Base-by-base conservation (phyloP, 345 rosid genomes). In the Pugionium cornutum region DNA sequence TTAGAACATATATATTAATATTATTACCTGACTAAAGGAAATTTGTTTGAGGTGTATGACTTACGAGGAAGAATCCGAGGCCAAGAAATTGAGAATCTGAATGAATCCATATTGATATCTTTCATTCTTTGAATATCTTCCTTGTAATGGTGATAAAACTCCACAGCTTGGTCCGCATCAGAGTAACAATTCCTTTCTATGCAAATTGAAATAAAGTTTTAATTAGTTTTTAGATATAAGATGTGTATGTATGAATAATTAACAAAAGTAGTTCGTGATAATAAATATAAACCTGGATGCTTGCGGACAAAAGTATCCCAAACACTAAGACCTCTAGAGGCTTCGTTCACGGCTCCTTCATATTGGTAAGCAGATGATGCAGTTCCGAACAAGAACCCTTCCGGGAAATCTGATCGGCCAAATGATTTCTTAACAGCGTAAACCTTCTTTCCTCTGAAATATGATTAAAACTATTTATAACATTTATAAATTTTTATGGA, bases 71-170 rank as follows among this genome's bases (percentile, higher is more conserved):
- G 11, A 25, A 83, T 40, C 57, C 87, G 59, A n/a, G 78, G 18
- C 87, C 87, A 83, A 28, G 84, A 83, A 28, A 83, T 78, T 18
- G 83, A 83, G 53, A 83, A 78, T 72, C 81, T 78, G 41, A 72
- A 80, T 6, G 76, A 52, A 56, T 83, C 73, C 58, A 79, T 58
- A 0, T 79, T 77, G 7, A 78, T 48, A 11, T 48, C 60, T 25
- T 80, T 78, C 71, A 83, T 47, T 18, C 74, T 40, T 25, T 56
- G 68, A 1, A 72, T 58, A 46, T 83, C 86, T 30, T 78, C 78
- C 60, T 73, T 64, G 59, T 72, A 78, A 11, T 36, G 75, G 36
- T 76, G 70, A 64, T 76, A 81, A 40, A 69, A 76, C 27, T 81
- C 70, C 2, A 78, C 76, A 0, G 82, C 80, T 9, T 62, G 62